Evolutionary conservation across 257 asterid genomes (phyloP).

Genomic region (Solanum pinnatisectum): DNA sequence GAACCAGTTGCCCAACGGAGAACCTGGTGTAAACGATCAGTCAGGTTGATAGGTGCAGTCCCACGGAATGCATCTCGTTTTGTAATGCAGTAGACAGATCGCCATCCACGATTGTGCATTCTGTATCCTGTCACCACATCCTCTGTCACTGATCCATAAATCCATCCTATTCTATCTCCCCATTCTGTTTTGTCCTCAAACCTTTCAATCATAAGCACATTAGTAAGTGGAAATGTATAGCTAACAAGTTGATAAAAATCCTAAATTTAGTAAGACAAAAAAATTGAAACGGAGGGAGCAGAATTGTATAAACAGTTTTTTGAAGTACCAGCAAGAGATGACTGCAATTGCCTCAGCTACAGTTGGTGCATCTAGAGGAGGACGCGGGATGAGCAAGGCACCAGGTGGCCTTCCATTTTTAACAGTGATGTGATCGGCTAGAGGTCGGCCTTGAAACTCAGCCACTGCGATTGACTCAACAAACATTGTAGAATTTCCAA

Average conservation of each 20-base stretch:
- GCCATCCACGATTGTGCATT: constrained; percentile 99
- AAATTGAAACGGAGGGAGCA: not conserved
- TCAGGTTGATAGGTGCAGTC: constrained; percentile 83
- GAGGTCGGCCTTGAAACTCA: constrained; percentile 91
- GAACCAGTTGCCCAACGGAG: constrained; percentile 99
- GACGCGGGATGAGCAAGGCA: constrained; percentile 62
- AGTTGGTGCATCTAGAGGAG: constrained; percentile 85
- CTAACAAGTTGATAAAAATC: not conserved
- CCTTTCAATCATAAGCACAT: constrained; percentile 24
- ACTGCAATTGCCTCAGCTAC: constrained; percentile 98
- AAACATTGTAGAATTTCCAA: constrained; percentile 83
- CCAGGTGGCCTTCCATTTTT: constrained; percentile 95
- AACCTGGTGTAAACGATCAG: constrained; percentile 95
- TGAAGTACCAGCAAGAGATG: constrained; percentile 75
- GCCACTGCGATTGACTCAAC: constrained; percentile 76
- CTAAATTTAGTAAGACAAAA: not conserved
- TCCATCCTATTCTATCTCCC: constrained; percentile 98
- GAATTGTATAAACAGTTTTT: not conserved
- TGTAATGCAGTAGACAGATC: constrained; percentile 86
- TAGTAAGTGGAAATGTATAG: not conserved
- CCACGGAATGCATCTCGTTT: constrained; percentile 94
- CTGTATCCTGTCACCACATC: constrained; percentile 98
- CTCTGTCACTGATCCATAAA: constrained; percentile 93
- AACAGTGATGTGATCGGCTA: constrained; percentile 77
- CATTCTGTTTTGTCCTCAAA: constrained; percentile 93